Evolutionary conservation across 2,329 filamentous ascomycete species (phyloP).

Genomic region (Fusarium robinianum): DNA sequence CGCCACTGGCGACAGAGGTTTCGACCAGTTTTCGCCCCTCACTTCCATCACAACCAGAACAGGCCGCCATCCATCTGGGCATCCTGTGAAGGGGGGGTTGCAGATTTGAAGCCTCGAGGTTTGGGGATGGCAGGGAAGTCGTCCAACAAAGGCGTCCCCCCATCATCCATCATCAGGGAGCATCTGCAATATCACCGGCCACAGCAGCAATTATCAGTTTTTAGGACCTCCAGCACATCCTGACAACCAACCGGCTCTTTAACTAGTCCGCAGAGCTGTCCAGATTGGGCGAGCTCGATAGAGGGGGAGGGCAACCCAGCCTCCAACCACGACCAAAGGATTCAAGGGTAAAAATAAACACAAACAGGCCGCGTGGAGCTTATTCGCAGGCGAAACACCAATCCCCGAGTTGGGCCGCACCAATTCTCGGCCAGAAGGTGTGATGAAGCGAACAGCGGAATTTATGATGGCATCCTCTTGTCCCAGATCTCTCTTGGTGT

Average conservation of each 20-base stretch:
- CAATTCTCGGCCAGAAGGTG: constrained; percentile 1
- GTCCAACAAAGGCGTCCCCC: too few relatives aligned
- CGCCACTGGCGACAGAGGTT: too few relatives aligned
- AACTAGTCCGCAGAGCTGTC: constrained; percentile 13
- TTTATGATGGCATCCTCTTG: constrained; percentile 5
- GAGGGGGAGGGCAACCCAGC: constrained; percentile 8
- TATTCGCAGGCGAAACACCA: constrained; percentile 3
- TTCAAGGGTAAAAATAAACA: background rate
- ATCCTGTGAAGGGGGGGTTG: constrained; percentile 5
- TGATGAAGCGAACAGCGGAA: constrained; percentile 4
- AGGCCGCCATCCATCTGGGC: background rate
- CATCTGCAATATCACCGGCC: constrained; percentile 9
- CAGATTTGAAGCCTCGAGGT: constrained; percentile 20
- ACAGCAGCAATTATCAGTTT: constrained; percentile 10
- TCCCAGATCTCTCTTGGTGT: constrained; percentile 16
- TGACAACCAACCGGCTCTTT: constrained; percentile 5
- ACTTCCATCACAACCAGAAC: background rate
- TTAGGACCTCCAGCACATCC: constrained; percentile 2
- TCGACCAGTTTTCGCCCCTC: background rate
- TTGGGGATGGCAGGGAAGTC: constrained; percentile 18
- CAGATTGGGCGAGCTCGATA: constrained; percentile 4
- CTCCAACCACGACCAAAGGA: constrained; percentile 7
- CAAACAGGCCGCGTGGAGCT: constrained; percentile 20
- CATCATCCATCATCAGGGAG: too few relatives aligned
- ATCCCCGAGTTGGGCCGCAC: constrained; percentile 3